These are phyloP conservation scores for Puccinia hordei DNA, from an alignment of 1,284 basidiomycete genomes.

Conservation along the genomic window DNA sequence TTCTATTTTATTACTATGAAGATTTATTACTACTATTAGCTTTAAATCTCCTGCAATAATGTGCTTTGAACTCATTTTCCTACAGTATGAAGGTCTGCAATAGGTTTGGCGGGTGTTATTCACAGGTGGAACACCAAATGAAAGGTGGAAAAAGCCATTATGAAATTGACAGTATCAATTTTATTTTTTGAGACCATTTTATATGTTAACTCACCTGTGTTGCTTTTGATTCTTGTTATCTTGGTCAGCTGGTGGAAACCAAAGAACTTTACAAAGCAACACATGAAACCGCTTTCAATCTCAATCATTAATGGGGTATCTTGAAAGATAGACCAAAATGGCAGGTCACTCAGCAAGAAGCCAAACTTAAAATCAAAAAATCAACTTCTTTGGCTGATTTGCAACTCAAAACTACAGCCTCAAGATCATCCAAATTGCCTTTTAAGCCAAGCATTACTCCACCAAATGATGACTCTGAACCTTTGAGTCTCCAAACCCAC, in stretches of 20 bases:
- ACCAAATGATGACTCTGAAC: not conserved
- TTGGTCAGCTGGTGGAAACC: conserved; percentile 1
- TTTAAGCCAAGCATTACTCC: not conserved
- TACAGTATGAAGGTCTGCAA: not conserved
- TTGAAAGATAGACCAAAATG: conserved; percentile 20
- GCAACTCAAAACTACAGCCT: too few species aligned
- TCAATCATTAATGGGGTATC: not conserved
- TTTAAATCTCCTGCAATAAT: too few species aligned
- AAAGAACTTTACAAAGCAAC: conserved; percentile 10
- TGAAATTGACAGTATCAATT: not conserved
- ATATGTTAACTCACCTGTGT: not conserved
- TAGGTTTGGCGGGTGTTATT: not conserved
- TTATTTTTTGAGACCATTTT: too few species aligned
- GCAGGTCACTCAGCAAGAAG: conserved; percentile 1
- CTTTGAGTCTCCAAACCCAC: not conserved
- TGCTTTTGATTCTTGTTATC: too few species aligned
- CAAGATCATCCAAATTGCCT: not conserved
- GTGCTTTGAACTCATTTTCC: too few species aligned
- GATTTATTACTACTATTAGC: too few species aligned
- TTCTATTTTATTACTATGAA: too few species aligned
- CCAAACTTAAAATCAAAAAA: not conserved
- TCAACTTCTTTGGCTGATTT: too few species aligned
- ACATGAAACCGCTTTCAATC: conserved; percentile 1
- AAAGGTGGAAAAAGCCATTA: not conserved
- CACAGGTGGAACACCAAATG: not conserved